Conservation (phyloP, 768 basidiomycete species). For the Trametopsis cervina region DNA sequence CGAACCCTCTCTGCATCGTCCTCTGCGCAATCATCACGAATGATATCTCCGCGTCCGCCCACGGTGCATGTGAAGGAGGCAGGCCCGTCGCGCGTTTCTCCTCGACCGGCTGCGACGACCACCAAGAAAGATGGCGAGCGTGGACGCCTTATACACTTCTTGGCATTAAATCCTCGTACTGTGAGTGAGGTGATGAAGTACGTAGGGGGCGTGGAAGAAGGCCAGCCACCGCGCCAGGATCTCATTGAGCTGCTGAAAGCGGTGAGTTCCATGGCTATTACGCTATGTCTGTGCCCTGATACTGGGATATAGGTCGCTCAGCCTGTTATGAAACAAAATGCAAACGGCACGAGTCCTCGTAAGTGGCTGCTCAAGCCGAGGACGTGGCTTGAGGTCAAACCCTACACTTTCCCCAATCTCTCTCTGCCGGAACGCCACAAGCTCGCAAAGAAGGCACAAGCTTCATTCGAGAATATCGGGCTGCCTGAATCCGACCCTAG, state of each 20-base stretch:
- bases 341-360: slow-evolving; percentile 22
- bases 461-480: slow-evolving; percentile 39
- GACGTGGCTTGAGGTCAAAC: slow-evolving; percentile 65
- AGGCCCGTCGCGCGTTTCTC: background rate
- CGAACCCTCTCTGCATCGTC: slow-evolving; percentile 8
- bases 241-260: slow-evolving; percentile 43
- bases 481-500: slow-evolving; percentile 54
- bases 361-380: slow-evolving; percentile 48
- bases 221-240: slow-evolving; percentile 22
- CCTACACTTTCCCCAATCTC: slow-evolving; percentile 52
- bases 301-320: too few relatives aligned
- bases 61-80: background rate
- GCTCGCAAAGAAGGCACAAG: slow-evolving; percentile 48
- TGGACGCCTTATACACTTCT: slow-evolving; percentile 42
- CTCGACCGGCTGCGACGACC: too few relatives aligned
- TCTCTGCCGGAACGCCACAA: slow-evolving; percentile 37
- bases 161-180: slow-evolving; percentile 45
- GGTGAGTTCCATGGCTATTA: slow-evolving; percentile 32
- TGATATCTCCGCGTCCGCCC: slow-evolving; percentile 23
- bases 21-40: slow-evolving; percentile 22
- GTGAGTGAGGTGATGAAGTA: slow-evolving; percentile 30
- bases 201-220: slow-evolving; percentile 37
- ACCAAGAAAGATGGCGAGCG: slow-evolving; percentile 18
- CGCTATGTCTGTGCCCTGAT: too few relatives aligned
- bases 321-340: slow-evolving; percentile 21